Evolutionary conservation across 495 filamentous ascomycete species (phyloP).

Genomic region (Cercophora scortea): DNA sequence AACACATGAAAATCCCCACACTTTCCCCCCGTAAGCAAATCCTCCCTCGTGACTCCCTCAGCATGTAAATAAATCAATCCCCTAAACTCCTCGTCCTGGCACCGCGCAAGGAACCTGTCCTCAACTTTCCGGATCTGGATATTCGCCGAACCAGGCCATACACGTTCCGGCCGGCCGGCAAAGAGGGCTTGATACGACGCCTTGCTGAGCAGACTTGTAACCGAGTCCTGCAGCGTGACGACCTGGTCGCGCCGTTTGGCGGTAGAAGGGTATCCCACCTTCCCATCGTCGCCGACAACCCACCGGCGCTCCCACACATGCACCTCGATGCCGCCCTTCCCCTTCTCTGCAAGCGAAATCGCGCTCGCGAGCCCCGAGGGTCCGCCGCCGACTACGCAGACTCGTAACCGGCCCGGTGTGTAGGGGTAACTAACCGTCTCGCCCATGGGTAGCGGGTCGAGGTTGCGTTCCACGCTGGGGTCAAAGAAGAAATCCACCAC

Average conservation of each 20-base stretch:
- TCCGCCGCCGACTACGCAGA: conserved; percentile 28
- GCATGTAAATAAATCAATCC: conserved; percentile 26
- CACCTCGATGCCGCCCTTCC: conserved; percentile 20
- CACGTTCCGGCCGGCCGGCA: conserved; percentile 20
- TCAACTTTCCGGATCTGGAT: conserved; percentile 35
- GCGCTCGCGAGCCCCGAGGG: conserved; percentile 27
- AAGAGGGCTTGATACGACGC: conserved; percentile 20
- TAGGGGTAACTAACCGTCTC: conserved; percentile 21
- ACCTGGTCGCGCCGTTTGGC: conserved; percentile 25
- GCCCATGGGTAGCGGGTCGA: conserved; percentile 15
- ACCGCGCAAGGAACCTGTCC: conserved; percentile 27
- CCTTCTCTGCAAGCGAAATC: conserved; percentile 30
- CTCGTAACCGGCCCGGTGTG: conserved; percentile 21
- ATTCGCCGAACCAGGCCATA: conserved; percentile 28
- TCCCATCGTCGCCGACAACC: conserved; percentile 10
- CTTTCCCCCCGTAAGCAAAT: conserved; percentile 21
- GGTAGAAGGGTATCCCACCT: conserved; percentile 19
- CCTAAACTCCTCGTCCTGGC: conserved; percentile 23
- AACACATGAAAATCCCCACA: conserved; percentile 31
- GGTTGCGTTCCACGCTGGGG: conserved; percentile 25
- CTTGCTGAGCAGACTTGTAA: conserved; percentile 23
- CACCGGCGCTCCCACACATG: conserved; percentile 28
- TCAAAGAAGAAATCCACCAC: conserved; percentile 34
- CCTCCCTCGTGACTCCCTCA: conserved; percentile 24
- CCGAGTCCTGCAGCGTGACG: conserved; percentile 26